Base-by-base conservation (phyloP, 345 rosid genomes). In the Hevea brasiliensis region DNA sequence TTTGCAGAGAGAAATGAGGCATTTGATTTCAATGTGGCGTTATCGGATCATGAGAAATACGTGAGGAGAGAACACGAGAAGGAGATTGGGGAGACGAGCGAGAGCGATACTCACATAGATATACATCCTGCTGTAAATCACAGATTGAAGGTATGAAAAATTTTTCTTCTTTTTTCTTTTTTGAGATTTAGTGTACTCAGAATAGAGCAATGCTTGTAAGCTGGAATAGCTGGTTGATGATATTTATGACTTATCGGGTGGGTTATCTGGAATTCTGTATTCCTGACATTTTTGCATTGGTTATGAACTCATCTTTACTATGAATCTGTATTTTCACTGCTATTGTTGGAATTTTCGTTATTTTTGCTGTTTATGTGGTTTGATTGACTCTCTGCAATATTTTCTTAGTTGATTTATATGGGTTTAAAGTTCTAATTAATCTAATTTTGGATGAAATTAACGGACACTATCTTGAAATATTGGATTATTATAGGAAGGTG, bases 101-200 rank as follows among this genome's bases (percentile, higher is more conserved):
- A 84, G 61, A 78, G 82, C 65, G 98, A 93, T 7, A 32, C 71
- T 72, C 96, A 87, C 45, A 93, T 96, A 9, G 99, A 91, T 84
- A 96, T 96, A 8, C 99, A 96, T 79, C 98, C 99, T 6, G 99
- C 97, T 3, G 97, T 96, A 24, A 91, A 96, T 84, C 99, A 93
- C 45, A 82, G 99, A 76, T 83, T 96, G 78, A 93, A 91, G 98
- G 99, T 93, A 79, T 17, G 35, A 4, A n/a, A n/a, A n/a, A 3
- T 61, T 7, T 27, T 9, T 29, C 45, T 23, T 11, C 6, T 47
- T 47, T 47, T 14, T 15, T 45, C 1, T 44, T 44, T 11, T 44
- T 44, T 32, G 37, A 32, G 37, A 32, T 4, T 32, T 4, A 1
- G 37, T 32, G 37, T 32, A 2, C 37, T 32, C 37, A 32, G 37